Conservation (phyloP, 495 filamentous ascomycete species). For the Penicillium longicatenatum region DNA sequence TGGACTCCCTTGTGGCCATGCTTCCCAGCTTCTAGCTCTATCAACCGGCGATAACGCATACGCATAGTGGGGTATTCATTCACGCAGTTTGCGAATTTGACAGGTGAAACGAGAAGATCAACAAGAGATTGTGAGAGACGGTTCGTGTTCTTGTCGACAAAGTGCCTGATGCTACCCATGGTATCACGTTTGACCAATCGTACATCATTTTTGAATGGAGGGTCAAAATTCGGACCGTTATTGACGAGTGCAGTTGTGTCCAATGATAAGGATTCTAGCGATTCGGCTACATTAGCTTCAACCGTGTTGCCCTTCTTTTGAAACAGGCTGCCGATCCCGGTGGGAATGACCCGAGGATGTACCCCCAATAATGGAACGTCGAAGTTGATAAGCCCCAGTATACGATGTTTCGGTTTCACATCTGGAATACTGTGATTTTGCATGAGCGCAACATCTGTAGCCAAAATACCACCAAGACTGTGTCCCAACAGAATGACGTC, state of each 20-base stretch:
- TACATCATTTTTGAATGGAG: constrained; percentile 73
- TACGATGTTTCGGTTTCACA: constrained; percentile 56
- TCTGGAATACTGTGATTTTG: constrained; percentile 21
- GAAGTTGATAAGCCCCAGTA: constrained; percentile 81
- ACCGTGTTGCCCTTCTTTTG: constrained; percentile 46
- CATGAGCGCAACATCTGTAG: constrained; percentile 76
- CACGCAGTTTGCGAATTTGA: constrained; percentile 80
- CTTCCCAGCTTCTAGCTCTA: constrained; percentile 62
- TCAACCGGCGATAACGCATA: constrained; percentile 65
- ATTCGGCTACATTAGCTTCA: constrained; percentile 16
- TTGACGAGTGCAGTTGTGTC: background rate
- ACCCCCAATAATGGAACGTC: constrained; percentile 88
- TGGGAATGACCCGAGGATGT: constrained; percentile 81
- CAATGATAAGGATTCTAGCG: constrained; percentile 21
- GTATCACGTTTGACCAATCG: constrained; percentile 63
- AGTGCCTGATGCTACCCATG: constrained; percentile 69
- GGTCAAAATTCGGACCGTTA: constrained; percentile 64
- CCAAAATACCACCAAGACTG: constrained; percentile 84
- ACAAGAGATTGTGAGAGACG: constrained; percentile 69
- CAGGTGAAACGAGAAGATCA: constrained; percentile 72
- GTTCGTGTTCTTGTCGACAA: constrained; percentile 77
- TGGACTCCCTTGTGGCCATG: constrained; percentile 54
- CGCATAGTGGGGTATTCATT: constrained; percentile 73
- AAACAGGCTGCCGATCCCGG: constrained; percentile 78
- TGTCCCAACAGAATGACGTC: constrained; percentile 88